Percentiles rank a stretch among this genome's conserved stretches.
These are phyloP conservation scores for Thalassiosira exigua DNA, from an alignment of 352 stramenopile genomes.

Conservation along the genomic window DNA sequence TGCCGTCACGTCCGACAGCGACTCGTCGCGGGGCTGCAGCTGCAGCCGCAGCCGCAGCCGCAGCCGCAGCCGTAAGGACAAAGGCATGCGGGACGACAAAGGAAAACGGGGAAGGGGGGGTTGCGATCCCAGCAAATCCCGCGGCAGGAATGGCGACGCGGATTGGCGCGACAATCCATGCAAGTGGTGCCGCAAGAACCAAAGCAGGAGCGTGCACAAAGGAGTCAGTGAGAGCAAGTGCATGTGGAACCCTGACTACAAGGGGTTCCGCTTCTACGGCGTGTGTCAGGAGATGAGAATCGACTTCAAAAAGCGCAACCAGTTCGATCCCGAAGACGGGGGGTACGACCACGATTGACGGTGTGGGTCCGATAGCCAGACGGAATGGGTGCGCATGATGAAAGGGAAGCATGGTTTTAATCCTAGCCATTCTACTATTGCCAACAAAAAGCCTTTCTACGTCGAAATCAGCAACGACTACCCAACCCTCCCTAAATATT, in stretches of 20 bases:
- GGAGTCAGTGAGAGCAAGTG: not conserved
- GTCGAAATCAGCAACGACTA: no score
- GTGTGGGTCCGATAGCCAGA: no score
- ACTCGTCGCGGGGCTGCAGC: conserved; percentile 3
- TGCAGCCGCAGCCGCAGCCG: no score
- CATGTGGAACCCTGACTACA: conserved; percentile 32
- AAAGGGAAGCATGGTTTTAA: no score
- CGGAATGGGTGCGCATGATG: no score
- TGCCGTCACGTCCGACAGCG: conserved; percentile 12
- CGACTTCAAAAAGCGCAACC: conserved; percentile 31
- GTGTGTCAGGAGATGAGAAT: conserved; percentile 8
- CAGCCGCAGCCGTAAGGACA: no score
- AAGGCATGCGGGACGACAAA: no score
- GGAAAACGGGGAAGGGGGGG: not conserved
- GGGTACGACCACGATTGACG: no score
- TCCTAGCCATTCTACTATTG: no score
- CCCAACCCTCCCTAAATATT: no score
- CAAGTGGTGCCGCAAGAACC: conserved; percentile 22
- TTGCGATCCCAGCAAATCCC: not conserved
- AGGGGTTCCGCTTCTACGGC: conserved; percentile 9
- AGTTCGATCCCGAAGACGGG: no score
- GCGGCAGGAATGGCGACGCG: not conserved
- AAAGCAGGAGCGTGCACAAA: not conserved
- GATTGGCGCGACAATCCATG: conserved; percentile 12
- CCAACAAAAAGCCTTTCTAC: no score